phyloP scores from a whole-genome alignment of 2,329 filamentous ascomycete genomes.

The Uncinocarpus reesii region DNA sequence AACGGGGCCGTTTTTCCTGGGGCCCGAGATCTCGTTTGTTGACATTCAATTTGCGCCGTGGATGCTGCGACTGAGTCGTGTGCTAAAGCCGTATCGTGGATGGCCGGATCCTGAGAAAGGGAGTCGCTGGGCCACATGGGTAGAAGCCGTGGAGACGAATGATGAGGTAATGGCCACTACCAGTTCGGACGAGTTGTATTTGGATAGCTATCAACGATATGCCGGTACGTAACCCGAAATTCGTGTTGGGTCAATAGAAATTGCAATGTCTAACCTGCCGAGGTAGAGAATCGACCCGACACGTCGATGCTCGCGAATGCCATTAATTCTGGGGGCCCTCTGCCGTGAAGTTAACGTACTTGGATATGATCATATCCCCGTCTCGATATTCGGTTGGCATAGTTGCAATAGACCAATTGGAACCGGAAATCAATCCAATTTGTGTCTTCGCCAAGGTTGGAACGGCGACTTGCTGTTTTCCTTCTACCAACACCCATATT shows the following conservation, averaged over 20 bases:
- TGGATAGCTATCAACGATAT: constrained; percentile 57
- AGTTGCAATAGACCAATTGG: background rate
- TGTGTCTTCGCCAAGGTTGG: background rate
- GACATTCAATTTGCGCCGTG: constrained; percentile 69
- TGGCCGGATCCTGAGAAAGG: constrained; percentile 56
- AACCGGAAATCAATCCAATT: background rate
- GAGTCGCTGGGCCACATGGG: constrained; percentile 58
- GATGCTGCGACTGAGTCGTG: constrained; percentile 56
- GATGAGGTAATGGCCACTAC: constrained; percentile 56
- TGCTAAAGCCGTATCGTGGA: constrained; percentile 54
- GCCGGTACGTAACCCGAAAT: constrained; percentile 36
- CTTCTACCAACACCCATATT: background rate
- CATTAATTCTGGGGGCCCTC: constrained; percentile 46
- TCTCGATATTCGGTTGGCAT: background rate
- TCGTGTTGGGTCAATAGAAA: background rate
- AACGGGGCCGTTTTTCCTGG: constrained; percentile 60
- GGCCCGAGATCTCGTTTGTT: constrained; percentile 50
- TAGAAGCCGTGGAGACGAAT: constrained; percentile 57
- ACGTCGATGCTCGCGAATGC: constrained; percentile 50
- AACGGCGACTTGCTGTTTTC: background rate
- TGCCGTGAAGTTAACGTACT: constrained; percentile 34
- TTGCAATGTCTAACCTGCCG: constrained; percentile 2
- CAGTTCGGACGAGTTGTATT: constrained; percentile 54
- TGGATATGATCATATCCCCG: background rate
- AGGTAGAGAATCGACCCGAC: constrained; percentile 48